A percentile compares a stretch with the other conserved stretches of the same genome.
Conservation (phyloP, 352 stramenopile genomes). For the Peronospora farinosa region DNA sequence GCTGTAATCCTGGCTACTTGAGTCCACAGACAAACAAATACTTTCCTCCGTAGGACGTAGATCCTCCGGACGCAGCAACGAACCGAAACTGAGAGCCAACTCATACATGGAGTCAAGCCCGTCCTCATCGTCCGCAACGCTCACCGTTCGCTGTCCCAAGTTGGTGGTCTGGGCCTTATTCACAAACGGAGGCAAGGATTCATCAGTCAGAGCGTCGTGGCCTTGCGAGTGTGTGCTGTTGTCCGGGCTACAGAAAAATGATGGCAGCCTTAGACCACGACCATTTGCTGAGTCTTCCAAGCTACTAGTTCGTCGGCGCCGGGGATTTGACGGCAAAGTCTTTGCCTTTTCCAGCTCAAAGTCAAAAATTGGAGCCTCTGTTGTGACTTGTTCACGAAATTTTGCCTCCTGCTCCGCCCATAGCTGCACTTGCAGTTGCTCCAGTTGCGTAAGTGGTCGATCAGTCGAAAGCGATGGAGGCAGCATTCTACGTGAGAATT, state of each 20-base stretch:
- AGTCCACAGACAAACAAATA: slow-evolving; percentile 36
- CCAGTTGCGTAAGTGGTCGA: slow-evolving; percentile 23
- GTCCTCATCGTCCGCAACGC: slow-evolving; percentile 37
- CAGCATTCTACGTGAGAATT: slow-evolving; percentile 1
- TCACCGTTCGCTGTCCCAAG: slow-evolving; percentile 22
- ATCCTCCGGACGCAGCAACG: slow-evolving; percentile 35
- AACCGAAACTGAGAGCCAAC: slow-evolving; percentile 34
- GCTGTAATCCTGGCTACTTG: slow-evolving; percentile 27
- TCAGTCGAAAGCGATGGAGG: slow-evolving; percentile 11
- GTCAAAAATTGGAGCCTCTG: slow-evolving; percentile 2
- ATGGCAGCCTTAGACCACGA: slow-evolving; percentile 9
- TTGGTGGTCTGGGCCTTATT: slow-evolving; percentile 21
- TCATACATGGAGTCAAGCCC: slow-evolving; percentile 30
- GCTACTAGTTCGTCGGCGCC: slow-evolving; percentile 10
- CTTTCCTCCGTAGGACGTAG: slow-evolving; percentile 33
- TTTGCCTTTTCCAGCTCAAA: slow-evolving; percentile 14
- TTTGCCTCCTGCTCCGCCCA: slow-evolving; percentile 28
- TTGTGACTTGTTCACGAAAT: slow-evolving; percentile 13
- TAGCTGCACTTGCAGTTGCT: slow-evolving; percentile 24
- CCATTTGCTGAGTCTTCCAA: slow-evolving; percentile 12
- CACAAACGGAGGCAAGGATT: slow-evolving; percentile 11
- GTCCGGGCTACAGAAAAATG: slow-evolving; percentile 24
- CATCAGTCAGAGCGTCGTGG: slow-evolving; percentile 4
- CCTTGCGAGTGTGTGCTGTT: slow-evolving; percentile 14
- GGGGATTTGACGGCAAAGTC: slow-evolving; percentile 7